Conservation (phyloP, 352 stramenopile species). For the Thalassiosira mediterranea region DNA sequence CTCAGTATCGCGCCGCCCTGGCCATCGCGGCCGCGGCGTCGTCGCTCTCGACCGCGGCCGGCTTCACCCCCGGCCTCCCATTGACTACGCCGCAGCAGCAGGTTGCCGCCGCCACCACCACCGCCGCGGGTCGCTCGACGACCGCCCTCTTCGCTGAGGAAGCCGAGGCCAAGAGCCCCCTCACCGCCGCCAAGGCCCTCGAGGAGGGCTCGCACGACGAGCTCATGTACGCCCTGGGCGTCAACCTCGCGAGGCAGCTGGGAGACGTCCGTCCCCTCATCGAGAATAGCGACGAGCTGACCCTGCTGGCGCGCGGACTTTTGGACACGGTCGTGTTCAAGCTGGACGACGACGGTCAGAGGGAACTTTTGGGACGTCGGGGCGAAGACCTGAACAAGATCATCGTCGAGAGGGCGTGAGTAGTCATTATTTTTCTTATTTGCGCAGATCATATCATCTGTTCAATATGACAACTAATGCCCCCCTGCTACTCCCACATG, state of each 20-base stretch:
- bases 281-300: constrained; percentile 73
- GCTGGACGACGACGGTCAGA: constrained; percentile 66
- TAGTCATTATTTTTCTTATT: constrained; percentile 13
- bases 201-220: constrained; percentile 73
- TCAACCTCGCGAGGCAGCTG: constrained; percentile 78
- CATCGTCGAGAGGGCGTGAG: constrained; percentile 73
- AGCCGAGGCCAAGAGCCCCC: background rate
- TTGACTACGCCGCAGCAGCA: constrained; percentile 3
- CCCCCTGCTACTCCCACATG: background rate
- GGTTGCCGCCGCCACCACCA: background rate
- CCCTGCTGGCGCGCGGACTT: constrained; percentile 69
- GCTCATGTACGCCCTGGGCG: constrained; percentile 79
- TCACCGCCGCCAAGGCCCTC: constrained; percentile 24
- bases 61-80: background rate
- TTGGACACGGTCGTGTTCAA: constrained; percentile 74
- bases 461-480: constrained; percentile 8
- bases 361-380: constrained; percentile 51
- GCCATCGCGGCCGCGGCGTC: too few relatives aligned
- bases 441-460: constrained; percentile 3
- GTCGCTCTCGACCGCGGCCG: background rate
- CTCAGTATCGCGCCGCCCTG: too few relatives aligned
- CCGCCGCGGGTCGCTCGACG: too few relatives aligned
- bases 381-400: constrained; percentile 71
- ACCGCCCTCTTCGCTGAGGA: constrained; percentile 22
- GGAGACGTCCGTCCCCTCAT: constrained; percentile 63